Conservation (phyloP, 2,329 filamentous ascomycete genomes). For the Ophiostoma piceae region DNA sequence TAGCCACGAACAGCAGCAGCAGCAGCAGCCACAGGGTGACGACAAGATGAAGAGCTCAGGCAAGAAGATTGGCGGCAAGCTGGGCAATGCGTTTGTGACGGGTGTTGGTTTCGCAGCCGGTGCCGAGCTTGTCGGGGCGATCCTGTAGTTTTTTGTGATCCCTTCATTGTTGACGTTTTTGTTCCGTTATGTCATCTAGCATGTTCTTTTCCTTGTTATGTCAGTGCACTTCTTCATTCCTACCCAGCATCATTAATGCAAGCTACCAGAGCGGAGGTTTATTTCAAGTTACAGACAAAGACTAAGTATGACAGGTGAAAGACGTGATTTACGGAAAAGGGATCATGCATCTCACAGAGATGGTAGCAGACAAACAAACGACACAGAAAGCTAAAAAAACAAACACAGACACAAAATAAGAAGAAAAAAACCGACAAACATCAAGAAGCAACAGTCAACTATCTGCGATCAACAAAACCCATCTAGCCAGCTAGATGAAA, state of each 20-base stretch:
- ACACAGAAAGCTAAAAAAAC: not conserved
- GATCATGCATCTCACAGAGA: too few species aligned
- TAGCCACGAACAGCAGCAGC: conserved; percentile 31
- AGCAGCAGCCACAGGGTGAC: conserved; percentile 37
- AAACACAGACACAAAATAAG: not conserved
- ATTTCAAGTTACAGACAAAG: not conserved
- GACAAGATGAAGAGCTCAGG: conserved; percentile 68
- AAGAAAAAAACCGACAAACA: not conserved
- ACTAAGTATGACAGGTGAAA: not conserved
- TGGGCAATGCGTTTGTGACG: conserved; percentile 79
- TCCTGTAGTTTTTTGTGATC: conserved; percentile 57
- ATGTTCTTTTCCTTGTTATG: not conserved
- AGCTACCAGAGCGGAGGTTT: not conserved
- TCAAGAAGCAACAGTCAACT: not conserved
- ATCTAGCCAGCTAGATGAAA: conserved; percentile 10
- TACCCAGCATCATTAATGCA: not conserved
- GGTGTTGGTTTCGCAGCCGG: conserved; percentile 90
- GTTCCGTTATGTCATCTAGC: conserved; percentile 14
- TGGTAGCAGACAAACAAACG: too few species aligned
- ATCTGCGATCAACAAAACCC: not conserved
- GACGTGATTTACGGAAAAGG: too few species aligned
- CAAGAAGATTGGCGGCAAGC: conserved; percentile 96
- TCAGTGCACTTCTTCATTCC: not conserved
- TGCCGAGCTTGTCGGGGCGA: conserved; percentile 82
- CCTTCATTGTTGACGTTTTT: conserved; percentile 16